phyloP scores from a whole-genome alignment of 495 filamentous ascomycete species.

The Aspergillus avenaceus region DNA sequence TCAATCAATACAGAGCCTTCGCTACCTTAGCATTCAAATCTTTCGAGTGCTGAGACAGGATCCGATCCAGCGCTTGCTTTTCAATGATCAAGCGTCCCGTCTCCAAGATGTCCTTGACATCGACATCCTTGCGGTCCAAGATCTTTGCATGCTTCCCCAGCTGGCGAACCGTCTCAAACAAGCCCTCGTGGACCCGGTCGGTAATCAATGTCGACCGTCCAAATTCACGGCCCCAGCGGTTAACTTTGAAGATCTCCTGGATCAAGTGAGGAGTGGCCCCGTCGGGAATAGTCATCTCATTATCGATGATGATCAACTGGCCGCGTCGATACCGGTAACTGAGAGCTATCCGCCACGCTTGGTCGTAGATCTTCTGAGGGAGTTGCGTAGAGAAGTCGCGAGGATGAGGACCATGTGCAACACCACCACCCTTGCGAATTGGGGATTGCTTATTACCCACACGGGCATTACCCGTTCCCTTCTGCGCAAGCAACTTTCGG shows the following conservation, averaged over 20 bases:
- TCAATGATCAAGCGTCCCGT: conserved; percentile 83
- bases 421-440: conserved; percentile 80
- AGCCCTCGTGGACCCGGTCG: conserved; percentile 29
- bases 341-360: conserved; percentile 92
- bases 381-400: conserved; percentile 83
- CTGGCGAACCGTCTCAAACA: conserved; percentile 47
- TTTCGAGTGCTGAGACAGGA: conserved; percentile 71
- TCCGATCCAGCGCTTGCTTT: conserved; percentile 68
- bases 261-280: conserved; percentile 54
- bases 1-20: conserved; percentile 31
- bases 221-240: conserved; percentile 65
- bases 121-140: conserved; percentile 68
- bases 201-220: conserved; percentile 81
- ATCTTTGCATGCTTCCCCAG: conserved; percentile 63
- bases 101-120: conserved; percentile 91
- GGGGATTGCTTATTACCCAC: conserved; percentile 78
- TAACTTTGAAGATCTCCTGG: conserved; percentile 58
- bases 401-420: conserved; percentile 79
- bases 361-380: conserved; percentile 86
- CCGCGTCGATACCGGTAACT: conserved; percentile 84
- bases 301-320: conserved; percentile 79
- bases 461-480: conserved; percentile 77
- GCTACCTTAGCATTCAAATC: conserved; percentile 51
- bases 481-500: conserved; percentile 75
- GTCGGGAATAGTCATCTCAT: conserved; percentile 57